These are phyloP conservation scores for Globisporangium heterothallicum DNA, from an alignment of 352 stramenopile genomes.

Conservation along the genomic window DNA sequence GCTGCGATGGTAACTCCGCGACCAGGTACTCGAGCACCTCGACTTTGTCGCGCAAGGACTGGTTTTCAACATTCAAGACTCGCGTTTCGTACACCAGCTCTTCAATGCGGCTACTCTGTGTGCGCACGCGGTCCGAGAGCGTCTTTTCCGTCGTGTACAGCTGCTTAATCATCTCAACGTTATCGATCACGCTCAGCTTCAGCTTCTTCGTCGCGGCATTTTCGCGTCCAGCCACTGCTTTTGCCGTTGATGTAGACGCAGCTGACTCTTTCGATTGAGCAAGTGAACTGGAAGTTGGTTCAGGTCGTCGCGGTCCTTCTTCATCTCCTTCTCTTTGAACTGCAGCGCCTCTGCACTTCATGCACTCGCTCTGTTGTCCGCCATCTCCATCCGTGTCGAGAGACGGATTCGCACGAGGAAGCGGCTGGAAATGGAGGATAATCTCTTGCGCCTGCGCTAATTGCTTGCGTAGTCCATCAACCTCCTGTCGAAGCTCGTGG, in stretches of 20 bases:
- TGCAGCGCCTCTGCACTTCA: not conserved
- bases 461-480: conserved; percentile 24
- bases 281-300: too few relatives aligned
- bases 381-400: not conserved
- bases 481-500: conserved; percentile 30
- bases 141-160: conserved; percentile 42
- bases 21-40: conserved; percentile 56
- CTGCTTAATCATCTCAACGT: conserved; percentile 53
- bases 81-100: conserved; percentile 30
- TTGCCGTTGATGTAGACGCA: conserved; percentile 1
- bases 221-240: not conserved
- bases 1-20: conserved; percentile 6
- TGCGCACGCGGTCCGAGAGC: conserved; percentile 19
- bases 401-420: not conserved
- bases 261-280: not conserved
- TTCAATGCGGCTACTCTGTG: conserved; percentile 19
- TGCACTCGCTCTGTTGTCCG: not conserved
- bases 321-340: not conserved
- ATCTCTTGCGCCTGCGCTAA: conserved; percentile 33
- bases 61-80: conserved; percentile 49
- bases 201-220: conserved; percentile 20
- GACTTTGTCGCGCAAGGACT: conserved; percentile 47
- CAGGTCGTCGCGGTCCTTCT: not conserved
- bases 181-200: conserved; percentile 52
- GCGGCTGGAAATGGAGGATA: conserved; percentile 33